Percentiles rank a stretch among this genome's conserved stretches.
Conservation (phyloP, 2,329 filamentous ascomycete genomes). For the Ascosphaera apis region DNA sequence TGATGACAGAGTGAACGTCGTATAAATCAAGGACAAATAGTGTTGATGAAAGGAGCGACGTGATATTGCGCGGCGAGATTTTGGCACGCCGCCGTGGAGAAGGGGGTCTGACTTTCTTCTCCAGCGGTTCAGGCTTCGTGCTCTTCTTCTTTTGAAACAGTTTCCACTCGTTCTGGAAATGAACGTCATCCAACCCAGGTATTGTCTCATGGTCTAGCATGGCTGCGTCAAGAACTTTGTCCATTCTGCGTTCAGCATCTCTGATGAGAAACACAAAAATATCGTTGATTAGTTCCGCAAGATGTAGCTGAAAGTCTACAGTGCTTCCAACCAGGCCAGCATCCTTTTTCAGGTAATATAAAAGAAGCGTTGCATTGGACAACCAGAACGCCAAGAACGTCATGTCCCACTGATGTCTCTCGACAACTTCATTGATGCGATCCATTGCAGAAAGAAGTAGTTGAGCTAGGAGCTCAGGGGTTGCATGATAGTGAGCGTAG, state of each 20-base stretch:
- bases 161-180: slow-evolving; percentile 97
- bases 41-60: slow-evolving; percentile 81
- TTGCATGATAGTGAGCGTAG: slow-evolving; percentile 93
- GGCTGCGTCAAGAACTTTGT: slow-evolving; percentile 78
- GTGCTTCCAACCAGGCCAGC: slow-evolving; percentile 58
- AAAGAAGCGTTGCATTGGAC: slow-evolving; percentile 81
- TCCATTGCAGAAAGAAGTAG: slow-evolving; percentile 74
- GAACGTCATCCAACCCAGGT: slow-evolving; percentile 85
- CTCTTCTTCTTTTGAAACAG: slow-evolving; percentile 81
- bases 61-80: slow-evolving; percentile 81
- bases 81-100: slow-evolving; percentile 86
- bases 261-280: slow-evolving; percentile 96
- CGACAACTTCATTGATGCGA: slow-evolving; percentile 93
- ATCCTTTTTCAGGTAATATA: slow-evolving; percentile 95
- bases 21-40: slow-evolving; percentile 96
- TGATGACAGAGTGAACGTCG: slow-evolving; percentile 94
- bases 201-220: slow-evolving; percentile 98
- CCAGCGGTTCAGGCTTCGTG: slow-evolving; percentile 65
- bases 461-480: slow-evolving; percentile 56
- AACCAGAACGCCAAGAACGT: slow-evolving; percentile 98
- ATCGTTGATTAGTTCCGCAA: slow-evolving; percentile 88
- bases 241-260: slow-evolving; percentile 83
- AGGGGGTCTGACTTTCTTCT: slow-evolving; percentile 77
- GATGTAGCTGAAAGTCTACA: slow-evolving; percentile 70
- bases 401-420: slow-evolving; percentile 96